Evolutionary conservation across 345 rosid species (phyloP), one percentile per base, ranked within the genome.

Genomic region (Draba incana): DNA sequence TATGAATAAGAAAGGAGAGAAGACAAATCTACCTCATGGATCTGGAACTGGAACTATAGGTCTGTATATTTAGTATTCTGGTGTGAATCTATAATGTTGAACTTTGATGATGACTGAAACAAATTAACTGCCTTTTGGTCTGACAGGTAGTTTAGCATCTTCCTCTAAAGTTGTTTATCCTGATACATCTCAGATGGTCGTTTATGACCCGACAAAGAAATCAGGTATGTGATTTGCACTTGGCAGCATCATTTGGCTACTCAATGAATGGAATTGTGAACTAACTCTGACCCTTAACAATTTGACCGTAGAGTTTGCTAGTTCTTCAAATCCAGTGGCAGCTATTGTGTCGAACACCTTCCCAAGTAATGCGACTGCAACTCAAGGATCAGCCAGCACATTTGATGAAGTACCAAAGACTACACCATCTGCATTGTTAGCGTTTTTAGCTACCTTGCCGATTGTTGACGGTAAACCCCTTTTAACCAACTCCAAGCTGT

Each of bases 391-490:
- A 64, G 52, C 82, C 64, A 74, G 58, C 69, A 68, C 79, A 39
- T 66, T 81, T 56, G 90, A 85, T 46, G 98, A 90, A 61, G 70
- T 84, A 66, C 66, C 86, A 79, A 93, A 85, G 85, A 92, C 84
- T 41, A 83, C 97, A 69, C 90, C 98, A 25, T 89, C 95, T 66
- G 82, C 91, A 68, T 56, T 90, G 77, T 44, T 81, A 35, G 84
- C 92, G 24, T 85, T 93, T 82, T 75, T 90, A 76, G 84, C 88
- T 20, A 87, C 75, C 77, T 79, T 93, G 84, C 98, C 98, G 44
- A 52, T 45, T 20, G 77, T 85, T 42, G 97, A 90, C 59, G 96
- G 98, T 92, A 69, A 45, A 42, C 51, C 28, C 71, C 56, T 73
- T n/a, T 42, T 57, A 68, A 59, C 47, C 61, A 75, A 24, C 25